Conservation (phyloP, 2,329 filamentous ascomycete species). For the Blastomyces percursus region DNA sequence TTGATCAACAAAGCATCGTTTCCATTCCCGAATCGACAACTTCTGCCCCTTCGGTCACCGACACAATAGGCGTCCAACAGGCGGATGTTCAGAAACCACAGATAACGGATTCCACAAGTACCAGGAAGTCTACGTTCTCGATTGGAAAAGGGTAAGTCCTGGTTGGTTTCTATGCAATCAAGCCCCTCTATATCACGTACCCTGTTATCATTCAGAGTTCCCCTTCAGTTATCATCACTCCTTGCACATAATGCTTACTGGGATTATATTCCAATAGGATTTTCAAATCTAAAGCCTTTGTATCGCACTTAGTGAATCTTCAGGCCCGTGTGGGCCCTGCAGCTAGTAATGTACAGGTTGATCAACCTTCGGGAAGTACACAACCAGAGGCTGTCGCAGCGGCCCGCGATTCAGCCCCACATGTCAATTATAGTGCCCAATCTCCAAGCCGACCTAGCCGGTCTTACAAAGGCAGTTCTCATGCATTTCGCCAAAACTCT, state of each 20-base stretch:
- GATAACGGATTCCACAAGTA: neutral
- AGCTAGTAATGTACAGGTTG: neutral
- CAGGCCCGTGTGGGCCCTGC: neutral
- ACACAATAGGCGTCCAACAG: neutral
- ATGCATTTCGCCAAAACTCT: neutral
- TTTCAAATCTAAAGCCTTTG: neutral
- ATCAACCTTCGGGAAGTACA: neutral
- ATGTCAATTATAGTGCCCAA: neutral
- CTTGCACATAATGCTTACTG: neutral
- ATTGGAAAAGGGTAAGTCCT: neutral
- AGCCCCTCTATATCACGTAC: neutral
- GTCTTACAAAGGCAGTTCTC: neutral
- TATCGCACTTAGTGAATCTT: neutral
- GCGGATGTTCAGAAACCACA: neutral
- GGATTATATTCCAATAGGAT: neutral
- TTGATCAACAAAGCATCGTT: slow-evolving; percentile 10
- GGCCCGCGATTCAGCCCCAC: neutral
- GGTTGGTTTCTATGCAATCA: no score
- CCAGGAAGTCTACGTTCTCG: neutral
- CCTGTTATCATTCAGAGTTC: neutral
- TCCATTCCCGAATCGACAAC: slow-evolving; percentile 28
- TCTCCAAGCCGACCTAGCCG: neutral
- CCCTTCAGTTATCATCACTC: neutral
- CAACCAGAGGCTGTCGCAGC: neutral
- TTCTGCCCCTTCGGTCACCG: slow-evolving; percentile 14